Percentiles rank a stretch among this genome's conserved stretches.
These are phyloP conservation scores for Rutstroemia sp. DNA, from an alignment of 2,329 filamentous ascomycete genomes.

Conservation along the genomic window DNA sequence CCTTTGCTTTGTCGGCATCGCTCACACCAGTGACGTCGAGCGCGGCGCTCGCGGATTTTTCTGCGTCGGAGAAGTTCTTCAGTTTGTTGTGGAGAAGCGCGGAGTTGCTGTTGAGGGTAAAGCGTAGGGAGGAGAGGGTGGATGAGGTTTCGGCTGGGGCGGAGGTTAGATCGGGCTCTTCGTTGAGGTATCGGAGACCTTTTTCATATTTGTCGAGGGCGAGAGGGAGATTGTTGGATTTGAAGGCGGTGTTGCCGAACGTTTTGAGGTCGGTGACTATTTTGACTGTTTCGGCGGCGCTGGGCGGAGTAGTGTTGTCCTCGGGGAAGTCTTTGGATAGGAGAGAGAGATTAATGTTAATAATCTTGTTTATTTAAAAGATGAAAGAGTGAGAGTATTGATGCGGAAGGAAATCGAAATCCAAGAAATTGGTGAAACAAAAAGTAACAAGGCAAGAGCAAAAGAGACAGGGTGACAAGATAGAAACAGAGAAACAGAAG, in stretches of 20 bases:
- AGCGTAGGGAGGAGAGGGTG: conserved; percentile 66
- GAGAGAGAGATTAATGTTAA: not conserved
- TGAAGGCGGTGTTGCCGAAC: conserved; percentile 89
- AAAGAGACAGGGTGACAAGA: not conserved
- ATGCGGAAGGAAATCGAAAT: too few relatives aligned
- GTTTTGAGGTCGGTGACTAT: conserved; percentile 84
- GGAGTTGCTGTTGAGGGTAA: conserved; percentile 82
- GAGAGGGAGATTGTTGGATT: conserved; percentile 58
- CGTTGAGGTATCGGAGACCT: conserved; percentile 79
- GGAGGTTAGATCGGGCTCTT: conserved; percentile 68
- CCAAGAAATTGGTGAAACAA: not conserved
- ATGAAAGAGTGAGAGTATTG: not conserved
- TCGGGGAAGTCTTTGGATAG: conserved; percentile 68
- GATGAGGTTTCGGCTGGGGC: conserved; percentile 61
- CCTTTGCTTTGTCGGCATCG: conserved; percentile 81
- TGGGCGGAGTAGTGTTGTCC: conserved; percentile 58
- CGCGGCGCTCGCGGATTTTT: conserved; percentile 64
- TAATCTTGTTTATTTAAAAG: not conserved
- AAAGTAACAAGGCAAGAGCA: not conserved
- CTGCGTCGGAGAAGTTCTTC: conserved; percentile 60
- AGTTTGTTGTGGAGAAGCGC: conserved; percentile 82
- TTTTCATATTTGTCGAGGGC: conserved; percentile 93
- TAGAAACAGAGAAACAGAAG: not conserved
- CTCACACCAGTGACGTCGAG: conserved; percentile 58
- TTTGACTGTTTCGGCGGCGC: conserved; percentile 61